Evolutionary conservation across 2,329 filamentous ascomycete genomes (phyloP), one percentile per base, ranked within the genome.

Genomic region (Pseudomassariella vexata): DNA sequence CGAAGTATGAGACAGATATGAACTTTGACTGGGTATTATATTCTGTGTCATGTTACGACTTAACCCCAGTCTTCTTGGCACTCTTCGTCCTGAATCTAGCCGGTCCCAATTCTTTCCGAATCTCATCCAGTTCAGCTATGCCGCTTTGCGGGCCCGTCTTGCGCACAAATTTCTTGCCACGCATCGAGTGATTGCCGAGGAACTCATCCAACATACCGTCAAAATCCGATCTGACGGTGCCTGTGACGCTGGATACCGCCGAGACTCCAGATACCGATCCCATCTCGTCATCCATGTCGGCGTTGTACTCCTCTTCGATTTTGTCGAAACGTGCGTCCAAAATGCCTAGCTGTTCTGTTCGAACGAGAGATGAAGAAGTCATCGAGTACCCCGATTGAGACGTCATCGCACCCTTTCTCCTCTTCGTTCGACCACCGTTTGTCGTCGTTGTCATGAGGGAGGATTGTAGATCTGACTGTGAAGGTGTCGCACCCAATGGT

Each of bases 151-250:
- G 79, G 52, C 82, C 85, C 12, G 82, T 82, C 61, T 89, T 87
- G 64, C 89, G 90, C 14, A 87, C 74, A 9, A 70, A 66, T 55
- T 79, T 81, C 63, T 87, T 88, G 2, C 82, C 82, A 16, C 72
- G 72, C 59, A 78, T 81, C 8, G 76, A 76, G 52, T 85, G 82
- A 20, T 69, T 79, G 7, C 79, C 84, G 17, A 96, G 62, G 61
- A 98, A 98, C 35, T 95, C 89, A 53, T 96, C 90, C 69, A 98
- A 79, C 53, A 96, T 87, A 39, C 69, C 75, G 53, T 95, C 82
- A 58, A 98, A 95, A 54, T 95, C 89, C 23, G 71, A 66, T 27
- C 87, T 70, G 22, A 86, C 64, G 8, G 81, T 73, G 0, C 81
- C 82, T 53, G 62, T 73, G 1, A 85, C 79, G 40, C 76, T 82